Conservation (phyloP, 306 rosid species). For the Casuarina equisetifolia region DNA sequence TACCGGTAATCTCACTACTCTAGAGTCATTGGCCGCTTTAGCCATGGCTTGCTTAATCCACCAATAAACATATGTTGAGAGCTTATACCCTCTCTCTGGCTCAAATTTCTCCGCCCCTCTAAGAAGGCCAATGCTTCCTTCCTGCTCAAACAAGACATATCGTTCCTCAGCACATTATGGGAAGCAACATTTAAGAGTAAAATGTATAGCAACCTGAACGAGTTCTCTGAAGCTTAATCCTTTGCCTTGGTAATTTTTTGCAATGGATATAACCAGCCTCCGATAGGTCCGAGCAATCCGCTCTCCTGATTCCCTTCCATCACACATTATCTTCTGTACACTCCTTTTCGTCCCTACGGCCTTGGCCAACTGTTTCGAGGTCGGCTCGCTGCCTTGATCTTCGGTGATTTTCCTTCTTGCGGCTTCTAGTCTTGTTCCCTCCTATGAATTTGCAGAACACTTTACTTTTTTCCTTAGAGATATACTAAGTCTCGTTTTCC, state of each 20-base stretch:
- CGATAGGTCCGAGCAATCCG: conserved; percentile 48
- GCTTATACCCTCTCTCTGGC: conserved; percentile 61
- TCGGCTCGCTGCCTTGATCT: conserved; percentile 40
- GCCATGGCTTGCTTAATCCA: conserved; percentile 85
- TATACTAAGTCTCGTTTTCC: not conserved
- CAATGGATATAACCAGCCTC: conserved; percentile 69
- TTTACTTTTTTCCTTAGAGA: not conserved
- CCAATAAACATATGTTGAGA: conserved; percentile 88
- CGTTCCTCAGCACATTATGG: not conserved
- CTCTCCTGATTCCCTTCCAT: conserved; percentile 56
- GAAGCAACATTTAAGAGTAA: conserved; percentile 21
- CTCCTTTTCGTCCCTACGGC: conserved; percentile 32
- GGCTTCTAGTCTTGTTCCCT: conserved; percentile 60
- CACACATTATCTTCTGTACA: conserved; percentile 50
- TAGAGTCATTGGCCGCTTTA: conserved; percentile 67
- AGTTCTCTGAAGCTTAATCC: conserved; percentile 78
- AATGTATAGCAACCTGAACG: conserved; percentile 57
- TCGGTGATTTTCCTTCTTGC: conserved; percentile 38
- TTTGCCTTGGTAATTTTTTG: conserved; percentile 64
- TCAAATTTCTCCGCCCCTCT: conserved; percentile 74
- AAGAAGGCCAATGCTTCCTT: conserved; percentile 88
- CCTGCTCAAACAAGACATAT: conserved; percentile 43
- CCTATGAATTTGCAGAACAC: conserved; percentile 38
- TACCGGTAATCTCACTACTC: conserved; percentile 78
- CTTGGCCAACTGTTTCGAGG: conserved; percentile 35